Evolutionary conservation across 176 grass and related monocot genomes (phyloP).

Genomic region (Carex scoparia): DNA sequence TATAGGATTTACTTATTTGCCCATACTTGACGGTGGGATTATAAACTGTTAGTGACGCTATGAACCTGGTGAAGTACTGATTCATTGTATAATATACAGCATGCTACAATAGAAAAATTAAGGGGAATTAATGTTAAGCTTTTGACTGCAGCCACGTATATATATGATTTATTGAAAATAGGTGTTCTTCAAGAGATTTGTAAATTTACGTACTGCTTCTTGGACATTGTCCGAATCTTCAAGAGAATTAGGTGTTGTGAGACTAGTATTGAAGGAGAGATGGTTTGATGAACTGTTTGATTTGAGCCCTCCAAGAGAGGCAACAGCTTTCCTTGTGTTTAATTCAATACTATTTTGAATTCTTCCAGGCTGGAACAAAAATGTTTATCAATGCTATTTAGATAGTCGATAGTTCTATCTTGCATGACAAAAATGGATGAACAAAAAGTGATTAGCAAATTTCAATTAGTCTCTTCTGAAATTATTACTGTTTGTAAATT

Average conservation of each 20-base stretch:
- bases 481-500: too few relatives aligned
- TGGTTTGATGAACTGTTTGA: not conserved
- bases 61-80: not conserved
- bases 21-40: not conserved
- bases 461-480: not conserved
- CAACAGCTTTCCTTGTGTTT: not conserved
- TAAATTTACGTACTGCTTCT: not conserved
- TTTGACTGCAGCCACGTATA: too few relatives aligned
- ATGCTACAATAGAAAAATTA: conserved; percentile 3
- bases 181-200: not conserved
- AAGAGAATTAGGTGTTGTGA: too few relatives aligned
- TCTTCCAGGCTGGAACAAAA: not conserved
- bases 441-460: too few relatives aligned
- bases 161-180: not conserved
- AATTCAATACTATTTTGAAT: not conserved
- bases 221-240: not conserved
- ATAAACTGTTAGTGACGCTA: not conserved
- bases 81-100: not conserved
- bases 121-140: not conserved
- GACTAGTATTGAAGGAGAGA: not conserved
- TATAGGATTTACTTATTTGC: not conserved
- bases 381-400: not conserved
- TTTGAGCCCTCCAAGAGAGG: too few relatives aligned
- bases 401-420: not conserved
- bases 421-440: not conserved